Conservation (phyloP, 805 yeast genomes). For the Candida cerambycidarum region DNA sequence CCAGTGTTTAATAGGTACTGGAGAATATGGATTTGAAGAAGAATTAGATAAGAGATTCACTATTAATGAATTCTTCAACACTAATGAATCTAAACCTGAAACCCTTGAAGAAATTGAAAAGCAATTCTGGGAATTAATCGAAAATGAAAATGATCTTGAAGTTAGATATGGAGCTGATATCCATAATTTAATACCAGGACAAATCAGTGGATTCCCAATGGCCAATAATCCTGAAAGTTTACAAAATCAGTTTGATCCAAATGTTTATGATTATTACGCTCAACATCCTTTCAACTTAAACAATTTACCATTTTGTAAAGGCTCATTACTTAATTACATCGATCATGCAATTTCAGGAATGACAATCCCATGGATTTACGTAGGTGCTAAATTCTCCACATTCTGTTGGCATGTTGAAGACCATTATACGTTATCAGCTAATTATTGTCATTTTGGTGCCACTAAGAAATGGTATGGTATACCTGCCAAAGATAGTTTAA, state of each 20-base stretch:
- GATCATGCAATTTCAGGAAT: slow-evolving; percentile 79
- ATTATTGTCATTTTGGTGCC: slow-evolving; percentile 87
- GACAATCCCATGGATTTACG: slow-evolving; percentile 94
- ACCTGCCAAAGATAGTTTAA: slow-evolving; percentile 63
- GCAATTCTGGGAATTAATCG: slow-evolving; percentile 64
- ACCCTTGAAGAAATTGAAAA: slow-evolving; percentile 51
- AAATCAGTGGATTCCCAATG: slow-evolving; percentile 76
- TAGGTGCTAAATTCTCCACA: slow-evolving; percentile 86
- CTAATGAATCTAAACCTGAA: slow-evolving; percentile 44
- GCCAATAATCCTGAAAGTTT: slow-evolving; percentile 19
- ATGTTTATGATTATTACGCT: slow-evolving; percentile 34
- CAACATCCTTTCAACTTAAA: slow-evolving; percentile 76
- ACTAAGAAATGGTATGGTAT: slow-evolving; percentile 94
- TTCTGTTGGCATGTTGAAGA: slow-evolving; percentile 98
- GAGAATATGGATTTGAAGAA: slow-evolving; percentile 86
- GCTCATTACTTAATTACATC: slow-evolving; percentile 67
- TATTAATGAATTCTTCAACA: slow-evolving; percentile 56
- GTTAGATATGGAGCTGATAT: slow-evolving; percentile 87
- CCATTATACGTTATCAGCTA: slow-evolving; percentile 87
- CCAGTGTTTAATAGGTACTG: slow-evolving; percentile 80
- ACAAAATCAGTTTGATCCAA: slow-evolving; percentile 5
- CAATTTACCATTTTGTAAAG: slow-evolving; percentile 65
- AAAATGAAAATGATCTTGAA: slow-evolving; percentile 45
- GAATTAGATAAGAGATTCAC: slow-evolving; percentile 51
- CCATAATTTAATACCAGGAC: slow-evolving; percentile 62